Evolutionary conservation across 202 grass and related monocot genomes (phyloP), one percentile per base, ranked within the genome.

Genomic region (Elaeis oleifera): DNA sequence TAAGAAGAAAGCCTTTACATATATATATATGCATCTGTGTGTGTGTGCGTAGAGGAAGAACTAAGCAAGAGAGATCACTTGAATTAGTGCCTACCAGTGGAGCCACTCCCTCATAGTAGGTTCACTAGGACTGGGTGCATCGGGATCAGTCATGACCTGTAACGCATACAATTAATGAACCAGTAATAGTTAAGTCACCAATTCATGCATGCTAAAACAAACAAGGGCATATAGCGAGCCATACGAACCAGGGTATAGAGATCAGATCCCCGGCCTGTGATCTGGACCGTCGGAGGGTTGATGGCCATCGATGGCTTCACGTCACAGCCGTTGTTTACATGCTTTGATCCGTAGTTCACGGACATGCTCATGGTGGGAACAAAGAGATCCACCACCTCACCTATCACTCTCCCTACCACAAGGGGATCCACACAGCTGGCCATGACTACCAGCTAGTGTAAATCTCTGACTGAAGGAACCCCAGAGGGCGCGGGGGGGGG

Each of bases 71-170:
- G 15, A 51, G 56, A 57, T 49, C 6, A 58, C 14, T 56, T 48
- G 17, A 64, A 21, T 50, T 28, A 22, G 24, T 67, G 18, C 7
- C 49, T 71, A 75, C 90, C 85, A 95, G 61, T 95, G 90, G 66
- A 90, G 71, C 49, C 81, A 84, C 74, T 95, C 90, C 23, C 80
- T 74, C 85, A 86, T 83, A 24, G 68, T 74, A 2, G 85, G 90
- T 2, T 95, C 85, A 54, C 90, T 95, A 16, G 90, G 90, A 54
- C 90, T 89, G 14, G 85, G 85, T 18, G 90, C 85, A 69, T 95
- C 90, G 2, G 85, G 90, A 53, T 95, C 90, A 52, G 83, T 87
- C 85, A 90, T 90, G 31, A 95, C 52, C 90, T 85, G 17, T 24
- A 59, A 56, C 22, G 9, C 9, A 31, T 31, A 6, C 28, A 13